Percentiles rank a stretch among this genome's conserved stretches.
Conservation (phyloP, 1,139 yeast species). For the Oligophagozyma castellii region DNA sequence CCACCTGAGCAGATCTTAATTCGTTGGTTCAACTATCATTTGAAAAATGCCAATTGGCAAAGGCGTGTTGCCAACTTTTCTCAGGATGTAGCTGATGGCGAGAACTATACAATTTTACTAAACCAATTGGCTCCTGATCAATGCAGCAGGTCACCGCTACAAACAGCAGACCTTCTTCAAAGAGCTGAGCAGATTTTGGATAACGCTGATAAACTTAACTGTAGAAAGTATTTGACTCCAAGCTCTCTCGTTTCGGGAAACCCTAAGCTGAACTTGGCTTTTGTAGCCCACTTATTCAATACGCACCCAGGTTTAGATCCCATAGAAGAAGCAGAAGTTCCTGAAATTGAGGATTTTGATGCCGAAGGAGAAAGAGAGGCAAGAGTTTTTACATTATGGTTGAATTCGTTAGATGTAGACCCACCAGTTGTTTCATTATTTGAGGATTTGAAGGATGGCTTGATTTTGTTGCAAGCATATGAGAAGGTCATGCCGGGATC, state of each 20-base stretch:
- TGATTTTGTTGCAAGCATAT: conserved; percentile 77
- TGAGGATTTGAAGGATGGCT: conserved; percentile 92
- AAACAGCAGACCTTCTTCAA: conserved; percentile 52
- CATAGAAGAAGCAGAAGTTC: conserved; percentile 78
- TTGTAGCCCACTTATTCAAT: conserved; percentile 92
- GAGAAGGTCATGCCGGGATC: conserved; percentile 93
- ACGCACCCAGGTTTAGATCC: conserved; percentile 96
- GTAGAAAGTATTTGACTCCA: conserved; percentile 91
- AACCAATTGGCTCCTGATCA: conserved; percentile 76
- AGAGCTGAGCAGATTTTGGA: conserved; percentile 80
- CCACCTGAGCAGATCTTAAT: conserved; percentile 96
- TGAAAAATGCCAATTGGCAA: conserved; percentile 84
- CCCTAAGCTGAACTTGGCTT: conserved; percentile 90
- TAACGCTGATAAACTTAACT: conserved; percentile 82
- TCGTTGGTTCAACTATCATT: conserved; percentile 95
- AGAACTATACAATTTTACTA: conserved; percentile 78
- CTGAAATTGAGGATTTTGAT: conserved; percentile 84
- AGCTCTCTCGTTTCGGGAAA: conserved; percentile 89
- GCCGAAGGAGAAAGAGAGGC: conserved; percentile 99
- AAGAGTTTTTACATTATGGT: conserved; percentile 93
- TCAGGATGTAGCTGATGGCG: conserved; percentile 86
- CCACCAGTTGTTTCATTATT: conserved; percentile 86
- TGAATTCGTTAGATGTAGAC: conserved; percentile 88
- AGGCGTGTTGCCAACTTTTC: conserved; percentile 80
- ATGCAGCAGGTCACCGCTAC: conserved; percentile 73